Evolutionary conservation across 176 grass and related monocot species (phyloP), one percentile per base, ranked within the genome.

Genomic region (Zea mays): DNA sequence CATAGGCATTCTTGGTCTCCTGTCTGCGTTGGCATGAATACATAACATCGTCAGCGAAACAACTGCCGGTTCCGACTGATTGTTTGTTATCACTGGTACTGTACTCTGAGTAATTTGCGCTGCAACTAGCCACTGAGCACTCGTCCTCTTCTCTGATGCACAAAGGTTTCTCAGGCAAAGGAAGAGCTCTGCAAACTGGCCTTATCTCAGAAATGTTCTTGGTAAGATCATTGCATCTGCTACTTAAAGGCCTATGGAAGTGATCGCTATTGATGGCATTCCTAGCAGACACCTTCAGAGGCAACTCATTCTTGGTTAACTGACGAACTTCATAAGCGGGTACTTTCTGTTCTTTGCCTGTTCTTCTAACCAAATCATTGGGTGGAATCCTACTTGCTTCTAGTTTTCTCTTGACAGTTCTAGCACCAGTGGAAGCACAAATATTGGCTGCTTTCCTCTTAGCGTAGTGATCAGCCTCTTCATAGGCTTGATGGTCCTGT

Each of bases 51-150:
- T 48, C 51, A 62, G 73, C 56, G 38, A 59, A 67, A 69, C 75
- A 51, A 54, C 14, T 58, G 20, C 41, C 4, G 61, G 49, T 6
- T 49, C 55, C 52, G 3, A 73, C 65, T 15, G 72, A 50, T 52
- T 41, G 62, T 19, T 46, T 69, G 42, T 58, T 72, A 84, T 27
- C 61, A 72, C 42, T 46, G 62, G 36, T 48, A 67, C 42, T 15
- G 73, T 56, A 54, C 65, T 73, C 59, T 54, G 72, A 73, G n/a
- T 68, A 52, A 33, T 84, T 81, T 17, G 46, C 38, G 5, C 85
- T 81, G 62, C 88, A 90, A 56, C 85, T 90, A 48, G 84, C 88
- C 48, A 90, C 71, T 2, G 84, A 90, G 52, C 84, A 90, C 66
- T 87, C 81, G 6, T 84, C 81, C 51, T 81, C 81, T 72, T 81